Evolutionary conservation across 192 early-diverging fungal genomes (phyloP), one percentile per base, ranked within the genome.

Genomic region (Umbelopsis vinacea): DNA sequence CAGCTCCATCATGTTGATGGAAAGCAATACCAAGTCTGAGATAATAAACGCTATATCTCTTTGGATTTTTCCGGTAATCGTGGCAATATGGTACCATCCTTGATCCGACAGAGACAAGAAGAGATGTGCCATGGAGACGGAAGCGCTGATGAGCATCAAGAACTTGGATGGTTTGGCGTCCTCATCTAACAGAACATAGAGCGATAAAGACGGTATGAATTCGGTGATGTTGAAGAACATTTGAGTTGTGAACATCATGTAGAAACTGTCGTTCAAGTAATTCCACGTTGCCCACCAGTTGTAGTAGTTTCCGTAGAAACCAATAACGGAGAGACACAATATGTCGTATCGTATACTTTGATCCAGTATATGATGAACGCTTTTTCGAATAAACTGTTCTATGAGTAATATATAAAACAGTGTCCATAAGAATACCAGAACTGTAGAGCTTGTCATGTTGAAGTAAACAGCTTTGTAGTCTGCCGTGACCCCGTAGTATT

Each of bases 281-380:
- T 71, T 71, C 70, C 70, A 71, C 9, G 70, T 71, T 10, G 23
- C 35, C 70, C 70, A 71, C 70, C 70, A 71, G 52, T 71, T 71
- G 23, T 71, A 71, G 21, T 55, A 71, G 40, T 71, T 35, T 14
- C 52, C 70, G 19, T 71, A 71, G 40, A 71, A 71, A 23, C 52
- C 54, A 7, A 40, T 24, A 38, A 71, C 33, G 1, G 48, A 0
- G 19, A 52, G 26, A 19, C 57, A 17, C 6, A 71, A 23, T 15
- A 71, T 43, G 17, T 29, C 29, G 21, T 43, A 55, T 8, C 53
- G 46, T 7, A 71, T 6, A 19, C 70, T 43, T 19, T 47, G 46
- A 33, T 24, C 40, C 6, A 55, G 4, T 15, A 71, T 21, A 8
- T 24, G 54, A 23, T 55, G 40, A 35, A 71, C 33, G 17, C 29